These are phyloP conservation scores for Aspergillus luchuensis DNA, from an alignment of 2,329 filamentous ascomycete species.

Conservation along the genomic window DNA sequence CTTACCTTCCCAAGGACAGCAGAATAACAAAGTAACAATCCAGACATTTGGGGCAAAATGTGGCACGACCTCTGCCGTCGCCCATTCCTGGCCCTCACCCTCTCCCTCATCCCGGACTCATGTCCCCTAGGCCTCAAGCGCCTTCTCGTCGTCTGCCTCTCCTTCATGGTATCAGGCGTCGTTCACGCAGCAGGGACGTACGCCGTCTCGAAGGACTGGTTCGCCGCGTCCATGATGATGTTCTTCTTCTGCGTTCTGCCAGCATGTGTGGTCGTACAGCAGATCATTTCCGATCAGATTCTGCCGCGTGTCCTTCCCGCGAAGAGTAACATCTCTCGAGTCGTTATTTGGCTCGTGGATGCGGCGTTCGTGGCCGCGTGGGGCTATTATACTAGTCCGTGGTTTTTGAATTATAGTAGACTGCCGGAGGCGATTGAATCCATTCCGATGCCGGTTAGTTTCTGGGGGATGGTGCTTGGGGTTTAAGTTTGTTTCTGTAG, in stretches of 20 bases:
- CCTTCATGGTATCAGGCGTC: conserved; percentile 18
- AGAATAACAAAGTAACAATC: background rate
- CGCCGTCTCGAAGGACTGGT: conserved; percentile 12
- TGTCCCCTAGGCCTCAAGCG: background rate
- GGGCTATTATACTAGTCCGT: conserved; percentile 21
- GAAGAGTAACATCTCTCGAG: background rate
- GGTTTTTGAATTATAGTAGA: conserved; percentile 21
- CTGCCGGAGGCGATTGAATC: conserved; percentile 18
- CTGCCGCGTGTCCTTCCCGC: conserved; percentile 7
- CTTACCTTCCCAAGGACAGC: background rate
- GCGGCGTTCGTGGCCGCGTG: conserved; percentile 13
- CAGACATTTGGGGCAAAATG: conserved; percentile 24
- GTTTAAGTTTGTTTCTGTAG: background rate
- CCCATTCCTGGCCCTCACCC: conserved; percentile 14
- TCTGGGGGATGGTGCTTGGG: background rate
- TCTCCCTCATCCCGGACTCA: conserved; percentile 6
- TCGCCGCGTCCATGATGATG: conserved; percentile 19
- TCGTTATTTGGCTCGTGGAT: conserved; percentile 11
- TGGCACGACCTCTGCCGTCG: conserved; percentile 24
- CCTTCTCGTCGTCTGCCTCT: conserved; percentile 11
- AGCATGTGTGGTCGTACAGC: conserved; percentile 15
- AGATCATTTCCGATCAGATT: conserved; percentile 5
- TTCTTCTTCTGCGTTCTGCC: conserved; percentile 19
- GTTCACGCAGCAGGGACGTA: conserved; percentile 19
- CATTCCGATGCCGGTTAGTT: conserved; percentile 12